Base-by-base conservation (phyloP, 768 basidiomycete genomes). In the Boletus bicolor region DNA sequence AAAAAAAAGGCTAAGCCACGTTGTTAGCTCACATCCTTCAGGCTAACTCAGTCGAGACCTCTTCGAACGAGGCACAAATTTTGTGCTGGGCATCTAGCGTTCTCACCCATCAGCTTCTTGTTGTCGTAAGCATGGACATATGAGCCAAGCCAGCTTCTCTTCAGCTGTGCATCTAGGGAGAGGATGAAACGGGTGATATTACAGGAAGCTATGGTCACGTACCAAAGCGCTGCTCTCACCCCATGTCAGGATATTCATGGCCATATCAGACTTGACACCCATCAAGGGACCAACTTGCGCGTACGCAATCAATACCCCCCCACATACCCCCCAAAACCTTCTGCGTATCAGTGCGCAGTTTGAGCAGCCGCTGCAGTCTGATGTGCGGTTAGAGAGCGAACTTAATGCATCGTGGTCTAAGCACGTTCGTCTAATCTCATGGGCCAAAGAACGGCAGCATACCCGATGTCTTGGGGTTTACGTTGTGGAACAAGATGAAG, bases 1-100 rank as follows among this genome's bases (percentile, higher is more conserved):
- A 37, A 42, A 24, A 45, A 45, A 56, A 67, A 65, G 62, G 51
- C 36, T 65, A 65, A 67, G n/a, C 62, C 64, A 65, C 64, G 65
- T 65, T 65, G 47, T 45, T 32, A 28, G 8, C 45, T 39, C 51
- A 54, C 49, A 50, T 24, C 21, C 21, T 24, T 24, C 17, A 11
- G 21, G 43, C 39, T 30, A 52, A 54, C 45, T 61, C 42, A 28
- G 47, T n/a, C 5, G 47, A 37, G 26, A 35, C 24, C 45, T 41
- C 15, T 32, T 7, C 17, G 28, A 17, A 39, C 37, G 44, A 26
- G 38, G 44, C 6, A 32, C 15, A 10, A 21, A 12, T 5, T 21
- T 26, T 7, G 9, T n/a, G 39, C 24, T 44, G 5, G 19, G 17
- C 10, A 41, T 45, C 6, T 34, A 34, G 19, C 26, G 42, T 51